phyloP scores from a whole-genome alignment of 1,284 basidiomycete genomes.

The Mycosarcoma mackinlayi region DNA sequence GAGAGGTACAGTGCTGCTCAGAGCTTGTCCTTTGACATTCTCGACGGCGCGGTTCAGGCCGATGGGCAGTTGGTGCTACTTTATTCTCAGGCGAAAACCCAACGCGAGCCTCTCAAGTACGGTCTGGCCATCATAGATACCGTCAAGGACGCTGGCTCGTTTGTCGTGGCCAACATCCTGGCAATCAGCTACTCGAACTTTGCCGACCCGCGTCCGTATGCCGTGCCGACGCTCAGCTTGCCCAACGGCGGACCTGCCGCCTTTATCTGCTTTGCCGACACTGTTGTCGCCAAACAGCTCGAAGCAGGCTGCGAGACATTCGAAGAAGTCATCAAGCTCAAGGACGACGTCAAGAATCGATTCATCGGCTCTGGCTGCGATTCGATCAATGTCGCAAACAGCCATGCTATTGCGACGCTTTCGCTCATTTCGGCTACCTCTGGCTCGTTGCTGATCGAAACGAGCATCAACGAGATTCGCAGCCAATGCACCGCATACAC shows the following conservation, averaged over 20 bases:
- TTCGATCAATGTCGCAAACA: constrained; percentile 15
- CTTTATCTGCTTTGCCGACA: constrained; percentile 59
- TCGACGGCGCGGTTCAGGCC: constrained; percentile 36
- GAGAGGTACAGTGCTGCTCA: constrained; percentile 53
- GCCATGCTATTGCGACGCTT: constrained; percentile 41
- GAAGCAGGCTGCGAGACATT: constrained; percentile 45
- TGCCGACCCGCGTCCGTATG: constrained; percentile 56
- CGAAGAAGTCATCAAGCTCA: constrained; percentile 68
- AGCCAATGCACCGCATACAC: constrained; percentile 26
- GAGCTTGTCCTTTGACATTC: constrained; percentile 32
- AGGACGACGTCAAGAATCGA: constrained; percentile 60
- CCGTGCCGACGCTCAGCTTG: constrained; percentile 52
- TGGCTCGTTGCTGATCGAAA: constrained; percentile 58
- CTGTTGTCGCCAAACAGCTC: constrained; percentile 54
- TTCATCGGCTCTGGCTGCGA: constrained; percentile 63
- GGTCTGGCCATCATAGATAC: constrained; percentile 44
- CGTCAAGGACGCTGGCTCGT: constrained; percentile 37
- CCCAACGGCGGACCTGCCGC: constrained; percentile 59
- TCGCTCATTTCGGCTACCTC: constrained; percentile 61
- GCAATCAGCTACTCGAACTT: constrained; percentile 36
- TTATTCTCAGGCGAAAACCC: constrained; percentile 35
- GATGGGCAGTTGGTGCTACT: constrained; percentile 51
- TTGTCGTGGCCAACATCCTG: constrained; percentile 30
- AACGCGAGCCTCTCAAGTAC: constrained; percentile 39
- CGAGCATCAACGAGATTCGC: constrained; percentile 40